Base-by-base conservation (phyloP, 2,329 filamentous ascomycete species). In the Phialophora verrucosa region DNA sequence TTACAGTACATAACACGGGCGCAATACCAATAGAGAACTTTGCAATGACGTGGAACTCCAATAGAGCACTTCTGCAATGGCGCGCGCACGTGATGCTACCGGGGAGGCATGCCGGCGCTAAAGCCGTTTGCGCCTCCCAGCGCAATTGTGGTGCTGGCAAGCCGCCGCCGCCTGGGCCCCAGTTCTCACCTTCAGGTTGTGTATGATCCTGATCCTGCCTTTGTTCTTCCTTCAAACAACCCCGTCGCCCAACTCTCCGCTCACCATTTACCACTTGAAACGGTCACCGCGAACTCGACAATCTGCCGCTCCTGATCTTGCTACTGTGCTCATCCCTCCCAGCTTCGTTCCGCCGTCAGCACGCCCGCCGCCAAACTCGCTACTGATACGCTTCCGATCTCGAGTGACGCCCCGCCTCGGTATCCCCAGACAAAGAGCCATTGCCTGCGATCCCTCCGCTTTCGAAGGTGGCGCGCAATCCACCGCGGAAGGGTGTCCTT, bases 391-490 rank as follows among this genome's bases (percentile, higher is more conserved):
- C 55, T 44, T 56, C 50, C 59, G 44, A 62, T 31, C 53, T 44
- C 20, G 54, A 64, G 27, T 59, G 42, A 58, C 51, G 32, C 62
- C 61, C 65, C 56, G 50, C 63, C 50, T 47, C 38, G 29, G 32
- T 54, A 17, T 32, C 27, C 20, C 25, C 47, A 35, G n/a, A 55
- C 38, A 59, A 58, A 59, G 23, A 63, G 64, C 60, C 27, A 23
- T 31, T 53, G 23, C 27, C 17, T 51, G 17, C 11, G 8, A 58
- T 57, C 51, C 35, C 17, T 64, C 50, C 55, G 50, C 62, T 35
- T 38, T 64, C 63, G 29, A 49, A 50, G 31, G 63, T 59, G 60
- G 66, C 56, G 66, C 63, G 59, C 60, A 59, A 50, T 44, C 64
- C 62, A 57, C 57, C 54, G 56, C 53, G 44, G 38, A 59, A 49